Conservation (phyloP, 2,329 filamentous ascomycete genomes). For the Nothophoma quercina region DNA sequence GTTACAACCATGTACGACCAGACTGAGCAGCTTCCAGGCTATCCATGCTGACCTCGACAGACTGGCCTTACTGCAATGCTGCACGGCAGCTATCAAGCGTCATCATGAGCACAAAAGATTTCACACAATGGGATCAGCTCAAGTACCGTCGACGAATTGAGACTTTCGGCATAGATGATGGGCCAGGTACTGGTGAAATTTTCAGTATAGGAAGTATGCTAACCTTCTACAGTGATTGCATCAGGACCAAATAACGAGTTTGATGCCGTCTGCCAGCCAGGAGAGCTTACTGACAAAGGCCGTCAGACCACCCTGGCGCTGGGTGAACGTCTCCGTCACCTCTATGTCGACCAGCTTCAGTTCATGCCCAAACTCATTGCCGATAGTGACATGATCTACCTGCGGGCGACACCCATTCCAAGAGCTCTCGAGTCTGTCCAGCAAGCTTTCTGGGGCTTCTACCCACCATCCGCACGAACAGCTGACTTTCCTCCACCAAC, state of each 20-base stretch:
- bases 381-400: constrained; percentile 53
- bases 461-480: constrained; percentile 53
- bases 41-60: constrained; percentile 36
- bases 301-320: constrained; percentile 58
- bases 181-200: constrained; percentile 52
- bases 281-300: constrained; percentile 60
- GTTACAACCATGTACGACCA: constrained; percentile 40
- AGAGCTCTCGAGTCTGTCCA: constrained; percentile 60
- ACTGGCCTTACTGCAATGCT: constrained; percentile 91
- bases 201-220: neutral
- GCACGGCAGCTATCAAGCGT: constrained; percentile 74
- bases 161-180: constrained; percentile 73
- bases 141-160: constrained; percentile 78
- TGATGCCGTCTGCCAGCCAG: constrained; percentile 73
- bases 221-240: constrained; percentile 61
- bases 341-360: constrained; percentile 59
- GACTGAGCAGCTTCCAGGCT: neutral
- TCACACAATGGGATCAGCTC: constrained; percentile 64
- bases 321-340: constrained; percentile 56
- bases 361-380: constrained; percentile 58
- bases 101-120: constrained; percentile 62
- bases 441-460: constrained; percentile 59
- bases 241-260: constrained; percentile 71
- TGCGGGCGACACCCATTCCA: constrained; percentile 59
- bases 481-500: constrained; percentile 54